Percentiles rank a stretch among this genome's conserved stretches.
Conservation (phyloP, 257 asterid species). For the Nicotiana sylvestris region DNA sequence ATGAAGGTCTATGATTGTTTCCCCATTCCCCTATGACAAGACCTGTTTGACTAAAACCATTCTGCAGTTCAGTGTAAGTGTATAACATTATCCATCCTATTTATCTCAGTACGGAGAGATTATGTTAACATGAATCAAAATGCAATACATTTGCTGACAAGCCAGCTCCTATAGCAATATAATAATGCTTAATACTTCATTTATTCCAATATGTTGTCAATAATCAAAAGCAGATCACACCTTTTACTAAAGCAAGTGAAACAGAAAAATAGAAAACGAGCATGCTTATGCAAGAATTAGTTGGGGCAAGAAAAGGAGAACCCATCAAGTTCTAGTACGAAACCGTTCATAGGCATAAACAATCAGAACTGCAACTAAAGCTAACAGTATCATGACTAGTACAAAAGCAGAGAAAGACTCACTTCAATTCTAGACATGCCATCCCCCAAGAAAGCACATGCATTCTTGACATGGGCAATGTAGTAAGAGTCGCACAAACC, state of each 20-base stretch:
- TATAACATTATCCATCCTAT: neutral
- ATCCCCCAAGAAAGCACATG: constrained; percentile 96
- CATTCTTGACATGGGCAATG: constrained; percentile 91
- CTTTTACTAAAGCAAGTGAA: neutral
- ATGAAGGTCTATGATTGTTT: neutral
- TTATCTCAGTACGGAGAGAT: neutral
- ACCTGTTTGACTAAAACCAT: neutral
- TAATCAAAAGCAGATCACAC: neutral
- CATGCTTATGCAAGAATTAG: neutral
- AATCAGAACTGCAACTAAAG: neutral
- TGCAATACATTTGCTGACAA: neutral
- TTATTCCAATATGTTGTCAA: constrained; percentile 2
- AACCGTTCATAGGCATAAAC: neutral
- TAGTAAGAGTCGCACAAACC: constrained; percentile 92
- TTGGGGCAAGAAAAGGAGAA: neutral
- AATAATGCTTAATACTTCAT: neutral
- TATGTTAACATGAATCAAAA: neutral
- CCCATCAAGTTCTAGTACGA: neutral
- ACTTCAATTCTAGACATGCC: constrained; percentile 98
- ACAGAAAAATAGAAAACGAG: neutral
- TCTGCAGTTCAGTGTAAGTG: neutral
- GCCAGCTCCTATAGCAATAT: neutral
- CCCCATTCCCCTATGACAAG: neutral
- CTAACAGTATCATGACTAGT: neutral
- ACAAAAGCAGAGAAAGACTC: constrained; percentile 22